Conservation (phyloP, 106 monocot genomes). For the Platanthera guangdongensis region DNA sequence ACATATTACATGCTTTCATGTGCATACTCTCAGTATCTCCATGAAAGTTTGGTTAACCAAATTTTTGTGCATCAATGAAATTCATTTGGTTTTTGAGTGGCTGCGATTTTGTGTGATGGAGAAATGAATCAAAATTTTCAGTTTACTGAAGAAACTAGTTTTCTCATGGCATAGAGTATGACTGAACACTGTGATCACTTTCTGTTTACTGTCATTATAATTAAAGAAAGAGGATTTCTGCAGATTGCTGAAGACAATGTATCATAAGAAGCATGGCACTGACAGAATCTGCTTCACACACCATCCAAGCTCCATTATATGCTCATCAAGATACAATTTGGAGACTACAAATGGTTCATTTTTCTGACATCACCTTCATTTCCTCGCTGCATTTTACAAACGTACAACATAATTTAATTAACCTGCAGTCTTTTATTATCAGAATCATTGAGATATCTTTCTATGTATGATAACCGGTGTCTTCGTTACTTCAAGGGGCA, state of each 20-base stretch:
- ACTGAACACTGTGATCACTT: neutral
- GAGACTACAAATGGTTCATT: constrained; percentile 45
- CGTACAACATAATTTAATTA: neutral
- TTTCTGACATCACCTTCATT: neutral
- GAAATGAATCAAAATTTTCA: neutral
- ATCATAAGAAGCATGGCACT: constrained; percentile 91
- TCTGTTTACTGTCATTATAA: neutral
- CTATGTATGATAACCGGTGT: constrained; percentile 93
- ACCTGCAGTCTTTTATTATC: constrained; percentile 4
- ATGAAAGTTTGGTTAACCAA: neutral
- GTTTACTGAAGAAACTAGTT: neutral
- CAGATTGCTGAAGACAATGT: constrained; percentile 87
- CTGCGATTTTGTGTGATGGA: neutral
- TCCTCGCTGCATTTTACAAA: neutral
- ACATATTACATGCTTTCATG: neutral
- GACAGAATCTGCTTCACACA: constrained; percentile 90
- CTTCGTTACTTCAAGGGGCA: constrained; percentile 99
- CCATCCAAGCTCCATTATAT: constrained; percentile 92
- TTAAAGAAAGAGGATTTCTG: neutral
- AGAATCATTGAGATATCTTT: constrained; percentile 85
- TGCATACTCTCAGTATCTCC: neutral
- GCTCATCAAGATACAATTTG: constrained; percentile 88
- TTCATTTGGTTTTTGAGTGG: neutral
- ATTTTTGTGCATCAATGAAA: neutral
- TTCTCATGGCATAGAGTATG: neutral